Evolutionary conservation across 1,139 yeast species (phyloP).

Genomic region (Hansenula lynferdii): DNA sequence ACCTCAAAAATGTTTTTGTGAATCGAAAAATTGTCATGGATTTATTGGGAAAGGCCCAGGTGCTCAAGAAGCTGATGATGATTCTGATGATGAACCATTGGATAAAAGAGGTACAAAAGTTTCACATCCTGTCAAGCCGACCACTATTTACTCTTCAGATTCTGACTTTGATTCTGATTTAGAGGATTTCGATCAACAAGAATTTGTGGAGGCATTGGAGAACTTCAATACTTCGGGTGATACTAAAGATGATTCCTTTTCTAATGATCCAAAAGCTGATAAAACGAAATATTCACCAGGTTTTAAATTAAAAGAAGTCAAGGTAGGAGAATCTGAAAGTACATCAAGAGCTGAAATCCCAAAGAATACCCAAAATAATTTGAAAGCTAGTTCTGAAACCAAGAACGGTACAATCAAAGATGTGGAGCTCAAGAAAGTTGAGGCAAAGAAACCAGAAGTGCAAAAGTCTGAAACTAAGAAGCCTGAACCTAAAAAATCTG

Average conservation of each 20-base stretch:
- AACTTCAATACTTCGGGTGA: not conserved
- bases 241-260: not conserved
- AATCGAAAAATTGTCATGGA: slow-evolving; percentile 32
- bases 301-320: not conserved
- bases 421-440: not conserved
- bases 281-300: not conserved
- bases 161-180: not conserved
- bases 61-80: slow-evolving; percentile 1
- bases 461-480: not conserved
- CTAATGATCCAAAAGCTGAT: not conserved
- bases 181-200: not conserved
- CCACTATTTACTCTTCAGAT: not conserved
- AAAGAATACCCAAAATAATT: not conserved
- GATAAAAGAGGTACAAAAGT: not conserved
- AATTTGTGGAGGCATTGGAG: not conserved
- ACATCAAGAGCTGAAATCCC: not conserved
- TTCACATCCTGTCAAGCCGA: not conserved
- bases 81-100: not conserved
- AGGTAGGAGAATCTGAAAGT: not conserved
- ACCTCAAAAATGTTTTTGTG: slow-evolving; percentile 35
- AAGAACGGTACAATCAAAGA: too few species aligned
- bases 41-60: slow-evolving; percentile 26
- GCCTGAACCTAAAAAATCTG: not conserved
- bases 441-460: not conserved
- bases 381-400: not conserved